A percentile compares a stretch with the other conserved stretches of the same genome.
phyloP scores from a whole-genome alignment of 805 yeast species.

The Cyberlindnera xishuangbannaensis region DNA sequence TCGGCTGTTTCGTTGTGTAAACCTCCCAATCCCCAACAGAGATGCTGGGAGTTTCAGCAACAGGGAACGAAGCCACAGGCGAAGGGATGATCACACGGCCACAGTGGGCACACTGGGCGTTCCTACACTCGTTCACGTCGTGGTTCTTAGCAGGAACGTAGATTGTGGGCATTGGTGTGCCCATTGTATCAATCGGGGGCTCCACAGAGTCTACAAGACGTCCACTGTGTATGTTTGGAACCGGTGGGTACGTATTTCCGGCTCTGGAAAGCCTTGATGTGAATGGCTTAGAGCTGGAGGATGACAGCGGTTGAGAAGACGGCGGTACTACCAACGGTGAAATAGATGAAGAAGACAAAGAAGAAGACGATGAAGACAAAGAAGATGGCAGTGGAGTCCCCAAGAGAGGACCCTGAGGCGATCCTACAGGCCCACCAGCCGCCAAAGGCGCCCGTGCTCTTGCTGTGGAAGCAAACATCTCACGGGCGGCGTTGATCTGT shows the following conservation, averaged over 20 bases:
- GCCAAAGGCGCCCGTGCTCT: slow-evolving; percentile 29
- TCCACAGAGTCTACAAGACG: slow-evolving; percentile 5
- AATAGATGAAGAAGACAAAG: no score
- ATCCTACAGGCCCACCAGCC: no score
- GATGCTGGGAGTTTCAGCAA: slow-evolving; percentile 64
- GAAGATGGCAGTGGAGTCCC: no score
- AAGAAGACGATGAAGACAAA: no score
- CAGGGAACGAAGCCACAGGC: slow-evolving; percentile 60
- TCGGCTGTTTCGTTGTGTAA: slow-evolving; percentile 67
- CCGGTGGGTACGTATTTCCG: neutral
- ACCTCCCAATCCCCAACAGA: slow-evolving; percentile 71
- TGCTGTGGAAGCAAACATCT: slow-evolving; percentile 43
- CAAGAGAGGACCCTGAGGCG: no score
- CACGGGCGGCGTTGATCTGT: slow-evolving; percentile 56
- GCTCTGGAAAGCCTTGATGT: no score
- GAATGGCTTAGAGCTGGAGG: no score
- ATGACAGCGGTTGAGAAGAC: no score
- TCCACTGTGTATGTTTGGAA: neutral
- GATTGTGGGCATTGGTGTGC: slow-evolving; percentile 17
- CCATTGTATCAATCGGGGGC: slow-evolving; percentile 12
- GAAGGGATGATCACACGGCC: slow-evolving; percentile 75
- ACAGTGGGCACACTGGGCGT: slow-evolving; percentile 54
- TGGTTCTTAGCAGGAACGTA: slow-evolving; percentile 40
- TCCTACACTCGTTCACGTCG: slow-evolving; percentile 23
- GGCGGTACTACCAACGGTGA: no score